A percentile compares a stretch with the other conserved stretches of the same genome.
These are phyloP conservation scores for Termitomyces titanicus DNA, from an alignment of 768 basidiomycete genomes.

Conservation along the genomic window DNA sequence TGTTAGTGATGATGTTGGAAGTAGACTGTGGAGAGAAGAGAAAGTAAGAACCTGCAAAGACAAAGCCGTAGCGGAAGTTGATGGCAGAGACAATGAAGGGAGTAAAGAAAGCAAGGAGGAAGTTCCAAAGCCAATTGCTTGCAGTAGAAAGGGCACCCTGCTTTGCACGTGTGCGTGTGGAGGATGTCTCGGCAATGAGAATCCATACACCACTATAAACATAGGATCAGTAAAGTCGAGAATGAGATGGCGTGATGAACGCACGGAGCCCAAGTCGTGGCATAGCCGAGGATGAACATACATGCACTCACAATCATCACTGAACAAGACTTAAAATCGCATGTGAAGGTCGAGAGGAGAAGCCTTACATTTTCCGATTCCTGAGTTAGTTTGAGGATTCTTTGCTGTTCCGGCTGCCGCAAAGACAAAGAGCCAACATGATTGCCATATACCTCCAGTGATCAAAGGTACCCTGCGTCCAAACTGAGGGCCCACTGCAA, in stretches of 20 bases:
- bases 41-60: constrained; percentile 52
- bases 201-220: constrained; percentile 63
- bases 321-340: constrained; percentile 15
- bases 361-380: constrained; percentile 50
- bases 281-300: constrained; percentile 69
- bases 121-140: constrained; percentile 67
- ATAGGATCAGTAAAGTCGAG: background rate
- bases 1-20: constrained; percentile 6
- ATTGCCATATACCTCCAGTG: constrained; percentile 68
- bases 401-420: constrained; percentile 67
- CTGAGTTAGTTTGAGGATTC: constrained; percentile 42
- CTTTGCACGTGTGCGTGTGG: constrained; percentile 66
- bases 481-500: constrained; percentile 33
- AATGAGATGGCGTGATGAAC: constrained; percentile 7
- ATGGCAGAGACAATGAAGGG: constrained; percentile 63
- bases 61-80: constrained; percentile 60
- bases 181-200: constrained; percentile 74
- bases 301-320: constrained; percentile 68
- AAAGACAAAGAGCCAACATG: constrained; percentile 68
- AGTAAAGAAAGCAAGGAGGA: constrained; percentile 76
- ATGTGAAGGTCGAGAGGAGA: background rate
- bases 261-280: constrained; percentile 66
- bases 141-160: constrained; percentile 67
- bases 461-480: constrained; percentile 66
- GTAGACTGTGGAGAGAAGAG: background rate